Evolutionary conservation across 306 rosid species (phyloP).

Genomic region (Crataegus laevigata): DNA sequence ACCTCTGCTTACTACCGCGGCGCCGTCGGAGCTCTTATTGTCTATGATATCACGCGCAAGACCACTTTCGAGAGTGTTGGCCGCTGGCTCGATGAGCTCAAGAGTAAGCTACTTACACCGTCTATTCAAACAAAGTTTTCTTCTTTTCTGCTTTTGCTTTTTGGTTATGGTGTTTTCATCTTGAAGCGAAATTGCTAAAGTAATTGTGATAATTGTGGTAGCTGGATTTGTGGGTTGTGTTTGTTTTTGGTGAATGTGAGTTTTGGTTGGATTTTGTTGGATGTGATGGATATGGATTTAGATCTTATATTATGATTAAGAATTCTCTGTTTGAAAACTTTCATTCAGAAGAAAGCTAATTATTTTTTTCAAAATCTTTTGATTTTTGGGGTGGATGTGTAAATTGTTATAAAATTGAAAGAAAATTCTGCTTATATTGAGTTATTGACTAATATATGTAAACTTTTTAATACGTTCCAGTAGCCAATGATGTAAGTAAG

Average conservation of each 20-base stretch:
- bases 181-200: neutral
- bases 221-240: neutral
- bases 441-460: neutral
- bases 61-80: constrained; percentile 75
- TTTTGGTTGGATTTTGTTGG: constrained; percentile 1
- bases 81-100: constrained; percentile 96
- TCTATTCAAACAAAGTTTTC: neutral
- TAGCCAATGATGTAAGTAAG: neutral
- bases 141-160: neutral
- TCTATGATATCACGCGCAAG: constrained; percentile 77
- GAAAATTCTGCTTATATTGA: neutral
- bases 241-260: neutral
- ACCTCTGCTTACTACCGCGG: constrained; percentile 94
- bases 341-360: constrained; percentile 8
- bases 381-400: neutral
- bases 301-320: constrained; percentile 14
- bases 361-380: neutral
- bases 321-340: neutral
- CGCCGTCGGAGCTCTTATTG: constrained; percentile 84
- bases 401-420: neutral
- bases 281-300: neutral
- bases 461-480: neutral
- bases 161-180: neutral
- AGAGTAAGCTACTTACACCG: constrained; percentile 33
- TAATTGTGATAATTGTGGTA: neutral